These are phyloP conservation scores for Curvularia spicifera DNA, from an alignment of 2,329 filamentous ascomycete genomes.

Conservation along the genomic window DNA sequence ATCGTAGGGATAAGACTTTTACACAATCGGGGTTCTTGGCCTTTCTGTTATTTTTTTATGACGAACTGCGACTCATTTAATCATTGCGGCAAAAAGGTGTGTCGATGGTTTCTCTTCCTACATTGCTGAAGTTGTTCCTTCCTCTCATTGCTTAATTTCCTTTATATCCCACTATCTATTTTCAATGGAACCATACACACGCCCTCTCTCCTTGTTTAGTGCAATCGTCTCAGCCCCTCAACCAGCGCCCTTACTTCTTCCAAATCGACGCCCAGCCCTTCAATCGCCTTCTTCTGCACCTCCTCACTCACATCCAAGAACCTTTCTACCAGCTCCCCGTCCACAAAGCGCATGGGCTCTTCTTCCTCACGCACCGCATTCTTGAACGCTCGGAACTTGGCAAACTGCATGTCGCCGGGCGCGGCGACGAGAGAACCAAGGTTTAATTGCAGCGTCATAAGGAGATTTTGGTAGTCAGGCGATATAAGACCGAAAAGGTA, in stretches of 20 bases:
- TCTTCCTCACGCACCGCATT: slow-evolving; percentile 73
- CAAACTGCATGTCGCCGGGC: slow-evolving; percentile 77
- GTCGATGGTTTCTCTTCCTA: not conserved
- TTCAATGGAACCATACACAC: not conserved
- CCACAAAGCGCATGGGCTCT: slow-evolving; percentile 85
- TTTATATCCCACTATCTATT: not conserved
- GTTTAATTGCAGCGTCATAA: slow-evolving; percentile 79
- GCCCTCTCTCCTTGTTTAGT: slow-evolving; percentile 23
- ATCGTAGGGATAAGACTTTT: not conserved
- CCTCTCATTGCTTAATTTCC: not conserved
- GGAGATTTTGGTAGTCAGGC: slow-evolving; percentile 73
- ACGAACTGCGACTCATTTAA: not conserved
- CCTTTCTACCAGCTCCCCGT: slow-evolving; percentile 86
- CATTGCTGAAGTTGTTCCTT: not conserved
- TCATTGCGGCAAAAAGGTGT: not conserved
- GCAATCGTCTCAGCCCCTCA: slow-evolving; percentile 61
- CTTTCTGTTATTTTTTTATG: not conserved
- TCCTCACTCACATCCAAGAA: slow-evolving; percentile 75
- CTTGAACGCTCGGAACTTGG: slow-evolving; percentile 80
- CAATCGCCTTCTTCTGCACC: slow-evolving; percentile 61
- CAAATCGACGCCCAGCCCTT: slow-evolving; percentile 63
- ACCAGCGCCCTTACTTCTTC: slow-evolving; percentile 65
- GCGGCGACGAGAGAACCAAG: slow-evolving; percentile 71
- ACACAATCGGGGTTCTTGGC: not conserved
- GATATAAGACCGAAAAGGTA: slow-evolving; percentile 87